phyloP scores from a whole-genome alignment of 768 basidiomycete species.

The Lyophyllum semitale region DNA sequence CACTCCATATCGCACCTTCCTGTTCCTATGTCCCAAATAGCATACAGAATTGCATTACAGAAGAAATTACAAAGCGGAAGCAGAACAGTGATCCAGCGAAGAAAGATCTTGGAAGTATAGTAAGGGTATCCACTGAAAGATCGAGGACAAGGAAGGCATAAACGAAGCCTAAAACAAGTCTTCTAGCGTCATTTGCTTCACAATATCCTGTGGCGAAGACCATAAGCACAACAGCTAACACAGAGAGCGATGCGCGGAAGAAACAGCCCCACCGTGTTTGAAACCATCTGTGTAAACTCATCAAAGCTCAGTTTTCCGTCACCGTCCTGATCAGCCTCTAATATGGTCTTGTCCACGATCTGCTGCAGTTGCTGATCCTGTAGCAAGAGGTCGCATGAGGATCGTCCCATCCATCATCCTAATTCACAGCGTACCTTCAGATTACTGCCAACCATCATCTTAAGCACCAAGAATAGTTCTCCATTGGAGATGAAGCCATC shows the following conservation, averaged over 20 bases:
- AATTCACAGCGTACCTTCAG: slow-evolving; percentile 65
- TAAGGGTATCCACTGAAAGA: background rate
- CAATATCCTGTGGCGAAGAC: slow-evolving; percentile 74
- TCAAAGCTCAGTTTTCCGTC: slow-evolving; percentile 98
- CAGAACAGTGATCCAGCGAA: slow-evolving; percentile 2
- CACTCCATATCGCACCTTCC: background rate
- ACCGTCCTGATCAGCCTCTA: slow-evolving; percentile 98
- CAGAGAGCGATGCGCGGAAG: background rate
- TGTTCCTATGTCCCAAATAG: background rate
- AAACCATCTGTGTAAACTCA: slow-evolving; percentile 95
- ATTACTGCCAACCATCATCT: slow-evolving; percentile 99
- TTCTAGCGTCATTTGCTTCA: slow-evolving; percentile 98
- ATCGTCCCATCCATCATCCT: slow-evolving; percentile 13
- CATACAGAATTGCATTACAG: slow-evolving; percentile 12
- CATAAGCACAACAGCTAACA: background rate
- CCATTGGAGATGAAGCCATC: slow-evolving; percentile 98
- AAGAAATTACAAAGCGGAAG: background rate
- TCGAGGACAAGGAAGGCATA: background rate
- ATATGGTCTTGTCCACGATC: slow-evolving; percentile 99
- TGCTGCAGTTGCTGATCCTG: slow-evolving; percentile 99
- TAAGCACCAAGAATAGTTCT: slow-evolving; percentile 95
- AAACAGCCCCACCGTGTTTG: slow-evolving; percentile 79
- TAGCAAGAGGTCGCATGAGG: slow-evolving; percentile 1
- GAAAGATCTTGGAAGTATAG: slow-evolving; percentile 1
- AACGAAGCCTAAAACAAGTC: slow-evolving; percentile 70